These are phyloP conservation scores for Epichloe gansuensis DNA, from an alignment of 2,329 filamentous ascomycete species.

Conservation along the genomic window DNA sequence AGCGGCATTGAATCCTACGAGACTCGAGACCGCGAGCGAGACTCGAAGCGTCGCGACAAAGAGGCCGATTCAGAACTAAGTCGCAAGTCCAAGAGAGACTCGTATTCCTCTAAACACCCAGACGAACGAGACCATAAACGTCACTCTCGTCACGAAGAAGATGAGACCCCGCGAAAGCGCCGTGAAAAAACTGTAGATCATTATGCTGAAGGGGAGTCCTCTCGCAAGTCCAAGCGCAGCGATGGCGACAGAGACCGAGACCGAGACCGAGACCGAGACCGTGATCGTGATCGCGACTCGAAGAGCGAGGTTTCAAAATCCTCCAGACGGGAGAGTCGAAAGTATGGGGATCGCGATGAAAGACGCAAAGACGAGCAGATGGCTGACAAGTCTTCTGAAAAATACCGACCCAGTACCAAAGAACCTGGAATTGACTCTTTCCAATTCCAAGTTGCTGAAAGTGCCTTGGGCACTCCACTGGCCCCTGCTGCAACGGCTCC, in stretches of 20 bases:
- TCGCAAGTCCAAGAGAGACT: conserved; percentile 18
- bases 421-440: conserved; percentile 37
- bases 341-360: conserved; percentile 15
- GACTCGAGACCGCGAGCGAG: conserved; percentile 10
- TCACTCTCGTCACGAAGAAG: conserved; percentile 20
- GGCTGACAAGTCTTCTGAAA: conserved; percentile 11
- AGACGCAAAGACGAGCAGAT: conserved; percentile 17
- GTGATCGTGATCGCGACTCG: conserved; percentile 16
- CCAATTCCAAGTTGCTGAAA: conserved; percentile 41
- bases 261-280: conserved; percentile 8
- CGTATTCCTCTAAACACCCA: conserved; percentile 16
- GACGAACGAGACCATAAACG: conserved; percentile 18
- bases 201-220: conserved; percentile 12
- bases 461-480: conserved; percentile 18
- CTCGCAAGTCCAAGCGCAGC: conserved; percentile 11
- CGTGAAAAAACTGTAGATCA: conserved; percentile 15
- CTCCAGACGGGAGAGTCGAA: conserved; percentile 13
- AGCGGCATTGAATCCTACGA: conserved; percentile 4
- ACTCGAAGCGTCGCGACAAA: conserved; percentile 13
- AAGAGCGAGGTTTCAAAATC: conserved; percentile 13
- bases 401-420: conserved; percentile 8
- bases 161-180: conserved; percentile 17
- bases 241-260: conserved; percentile 16
- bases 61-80: conserved; percentile 8
- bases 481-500: conserved; percentile 1